Evolutionary conservation across 495 filamentous ascomycete genomes (phyloP).

Genomic region (Penicillium cosmopolitanum): DNA sequence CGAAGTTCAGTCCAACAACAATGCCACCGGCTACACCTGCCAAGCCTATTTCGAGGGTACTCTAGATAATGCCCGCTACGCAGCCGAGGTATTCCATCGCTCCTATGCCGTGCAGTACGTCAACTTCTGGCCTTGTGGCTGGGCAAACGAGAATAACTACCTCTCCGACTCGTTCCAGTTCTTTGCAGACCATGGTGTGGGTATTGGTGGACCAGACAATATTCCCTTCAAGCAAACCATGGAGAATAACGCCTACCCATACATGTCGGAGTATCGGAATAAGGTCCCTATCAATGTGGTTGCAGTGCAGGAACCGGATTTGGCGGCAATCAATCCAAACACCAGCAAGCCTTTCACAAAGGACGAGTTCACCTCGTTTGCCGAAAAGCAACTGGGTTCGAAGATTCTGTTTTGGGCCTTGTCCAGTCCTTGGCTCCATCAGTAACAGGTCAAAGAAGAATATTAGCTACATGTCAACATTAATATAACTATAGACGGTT

Average conservation of each 20-base stretch:
- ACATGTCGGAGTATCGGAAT: conserved; percentile 9
- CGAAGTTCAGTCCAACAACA: conserved; percentile 6
- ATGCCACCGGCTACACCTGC: conserved; percentile 4
- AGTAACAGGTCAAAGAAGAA: neutral
- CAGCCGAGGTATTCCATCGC: neutral
- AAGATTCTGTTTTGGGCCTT: conserved; percentile 11
- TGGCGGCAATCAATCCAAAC: conserved; percentile 8
- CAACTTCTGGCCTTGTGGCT: conserved; percentile 11
- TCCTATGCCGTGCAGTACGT: conserved; percentile 9
- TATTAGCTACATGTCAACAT: too few relatives aligned
- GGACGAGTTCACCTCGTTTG: conserved; percentile 1
- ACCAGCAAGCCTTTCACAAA: conserved; percentile 2
- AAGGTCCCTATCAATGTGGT: conserved; percentile 8
- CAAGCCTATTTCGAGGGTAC: conserved; percentile 8
- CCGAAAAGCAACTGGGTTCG: conserved; percentile 8
- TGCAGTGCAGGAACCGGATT: conserved; percentile 7
- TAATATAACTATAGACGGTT: too few relatives aligned
- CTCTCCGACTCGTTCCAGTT: conserved; percentile 8
- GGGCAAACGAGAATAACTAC: conserved; percentile 8
- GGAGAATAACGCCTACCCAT: conserved; percentile 10
- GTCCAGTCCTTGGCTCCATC: conserved; percentile 5
- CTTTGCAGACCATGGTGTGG: conserved; percentile 9
- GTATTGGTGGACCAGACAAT: conserved; percentile 8
- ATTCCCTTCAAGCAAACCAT: conserved; percentile 8
- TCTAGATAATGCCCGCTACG: conserved; percentile 5